Percentiles rank a stretch among this genome's conserved stretches.
These are phyloP conservation scores for Cystobasidium sp. DNA, from an alignment of 1,284 basidiomycete genomes.

Conservation along the genomic window DNA sequence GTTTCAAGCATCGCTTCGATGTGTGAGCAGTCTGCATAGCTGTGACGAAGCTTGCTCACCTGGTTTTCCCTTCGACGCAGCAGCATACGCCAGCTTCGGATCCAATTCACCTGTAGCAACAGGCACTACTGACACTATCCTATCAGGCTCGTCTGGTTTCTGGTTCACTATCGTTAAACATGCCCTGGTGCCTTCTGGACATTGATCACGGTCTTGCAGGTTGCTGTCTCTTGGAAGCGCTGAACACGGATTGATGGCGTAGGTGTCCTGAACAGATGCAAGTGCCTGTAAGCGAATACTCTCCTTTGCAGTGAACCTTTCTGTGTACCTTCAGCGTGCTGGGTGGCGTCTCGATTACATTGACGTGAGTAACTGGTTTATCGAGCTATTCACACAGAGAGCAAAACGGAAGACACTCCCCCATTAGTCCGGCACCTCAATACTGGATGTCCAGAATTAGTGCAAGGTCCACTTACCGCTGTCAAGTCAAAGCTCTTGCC, in stretches of 20 bases:
- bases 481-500: conserved; percentile 39
- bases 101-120: conserved; percentile 66
- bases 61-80: conserved; percentile 8
- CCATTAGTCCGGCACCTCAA: background rate
- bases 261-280: conserved; percentile 15
- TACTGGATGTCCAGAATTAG: background rate
- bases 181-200: conserved; percentile 68
- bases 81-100: conserved; percentile 39
- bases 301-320: background rate
- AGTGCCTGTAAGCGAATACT: background rate
- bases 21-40: background rate
- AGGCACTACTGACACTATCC: conserved; percentile 69
- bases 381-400: conserved; percentile 12
- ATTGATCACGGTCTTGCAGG: conserved; percentile 69
- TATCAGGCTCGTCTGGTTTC: conserved; percentile 64
- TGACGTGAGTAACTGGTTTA: conserved; percentile 8
- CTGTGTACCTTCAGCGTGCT: conserved; percentile 26
- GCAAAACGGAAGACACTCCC: background rate
- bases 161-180: conserved; percentile 71
- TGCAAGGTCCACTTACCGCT: conserved; percentile 12
- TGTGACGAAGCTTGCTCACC: conserved; percentile 16
- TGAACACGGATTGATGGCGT: conserved; percentile 61
- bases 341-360: conserved; percentile 30
- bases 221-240: conserved; percentile 63
- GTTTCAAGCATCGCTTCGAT: background rate